Base-by-base conservation (phyloP, 176 grass and related monocot species). In the Miscanthus lutarioriparius region DNA sequence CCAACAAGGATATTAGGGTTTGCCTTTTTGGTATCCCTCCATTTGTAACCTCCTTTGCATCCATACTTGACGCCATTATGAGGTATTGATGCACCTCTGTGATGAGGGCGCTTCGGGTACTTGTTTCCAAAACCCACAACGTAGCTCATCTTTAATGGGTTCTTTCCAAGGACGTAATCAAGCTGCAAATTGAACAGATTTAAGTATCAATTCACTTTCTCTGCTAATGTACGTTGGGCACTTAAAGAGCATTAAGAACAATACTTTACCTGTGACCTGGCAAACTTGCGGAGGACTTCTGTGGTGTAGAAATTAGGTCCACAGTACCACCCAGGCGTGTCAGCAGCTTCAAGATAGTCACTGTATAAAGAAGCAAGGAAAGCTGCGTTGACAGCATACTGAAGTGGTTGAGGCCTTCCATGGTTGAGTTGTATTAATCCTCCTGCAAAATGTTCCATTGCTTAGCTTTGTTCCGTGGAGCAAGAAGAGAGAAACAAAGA, bases 311-410 rank as follows among this genome's bases (percentile, higher is more conserved):
- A 97, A 90, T 83, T 90, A 73, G 94, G 94, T 47, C 94, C 94
- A 88, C 94, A 97, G 64, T 94, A 97, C 94, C 94, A 97, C 56
- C 94, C 94, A 70, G 94, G 94, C 65, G 94, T 97, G 82, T 97
- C 94, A 38, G 94, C 91, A 8, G 84, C 76, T 2, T 97, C 94
- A 77, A 97, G 92, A 87, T 97, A 94, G 73, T 97, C 85, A 32
- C 80, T 85, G 47, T 94, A 97, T 77, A 94, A 16, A 77, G 94
- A 94, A 70, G 91, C 94, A 79, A 97, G 94, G 85, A 97, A 97
- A 69, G 94, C 94, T 84, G 94, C 89, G 43, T 97, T 97, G 71
- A 97, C 91, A 22, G 88, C 91, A 36, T 97, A 97, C 82, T 97
- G 94, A 82, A 97, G 89, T 49, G 94, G 94, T 62, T 97, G 94